phyloP scores from a whole-genome alignment of 176 grass and related monocot species.

The Bolboschoenus planiculmis region DNA sequence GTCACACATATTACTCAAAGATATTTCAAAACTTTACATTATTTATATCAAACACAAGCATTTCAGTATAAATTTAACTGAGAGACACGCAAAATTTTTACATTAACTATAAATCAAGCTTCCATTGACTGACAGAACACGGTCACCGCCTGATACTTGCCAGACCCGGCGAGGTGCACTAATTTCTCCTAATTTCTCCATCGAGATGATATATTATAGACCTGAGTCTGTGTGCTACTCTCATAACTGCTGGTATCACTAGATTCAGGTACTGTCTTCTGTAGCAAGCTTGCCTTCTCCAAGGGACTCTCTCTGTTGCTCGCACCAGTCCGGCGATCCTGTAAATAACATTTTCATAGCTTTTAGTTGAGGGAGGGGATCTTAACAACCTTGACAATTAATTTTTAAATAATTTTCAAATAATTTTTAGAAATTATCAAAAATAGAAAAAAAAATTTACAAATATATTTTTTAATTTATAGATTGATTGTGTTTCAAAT shows the following conservation, averaged over 20 bases:
- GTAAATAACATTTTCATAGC: neutral
- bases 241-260: constrained; percentile 48
- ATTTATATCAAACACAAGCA: neutral
- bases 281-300: constrained; percentile 34
- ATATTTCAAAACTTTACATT: neutral
- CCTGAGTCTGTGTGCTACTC: constrained; percentile 32
- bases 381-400: too few relatives aligned
- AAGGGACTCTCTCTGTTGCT: constrained; percentile 39
- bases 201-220: constrained; percentile 39
- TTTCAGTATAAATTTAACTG: neutral
- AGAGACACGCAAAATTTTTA: neutral
- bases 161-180: neutral
- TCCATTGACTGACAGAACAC: neutral
- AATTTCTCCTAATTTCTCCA: constrained; percentile 28
- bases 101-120: neutral
- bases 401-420: too few relatives aligned
- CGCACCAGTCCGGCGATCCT: constrained; percentile 58
- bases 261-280: constrained; percentile 23
- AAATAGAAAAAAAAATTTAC: too few relatives aligned
- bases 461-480: too few relatives aligned
- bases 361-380: too few relatives aligned
- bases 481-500: too few relatives aligned
- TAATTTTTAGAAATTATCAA: too few relatives aligned
- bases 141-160: neutral
- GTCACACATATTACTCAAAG: neutral